These are phyloP conservation scores for Phylloporus sp. DNA, from an alignment of 1,284 basidiomycete species.

Conservation along the genomic window DNA sequence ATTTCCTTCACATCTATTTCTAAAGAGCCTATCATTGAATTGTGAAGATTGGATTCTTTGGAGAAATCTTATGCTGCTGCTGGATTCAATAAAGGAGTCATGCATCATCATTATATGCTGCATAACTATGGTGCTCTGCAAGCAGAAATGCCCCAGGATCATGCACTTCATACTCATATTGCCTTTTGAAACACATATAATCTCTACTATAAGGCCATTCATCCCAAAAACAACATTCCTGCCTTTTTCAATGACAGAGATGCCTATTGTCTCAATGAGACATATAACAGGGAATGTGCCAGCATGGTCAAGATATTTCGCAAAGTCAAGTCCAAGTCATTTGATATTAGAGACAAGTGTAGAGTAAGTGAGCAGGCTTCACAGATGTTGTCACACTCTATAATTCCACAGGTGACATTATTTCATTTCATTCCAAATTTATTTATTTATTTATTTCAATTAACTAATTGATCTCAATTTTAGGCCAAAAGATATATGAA, in stretches of 20 bases:
- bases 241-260: slow-evolving; percentile 15
- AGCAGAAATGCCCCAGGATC: slow-evolving; percentile 12
- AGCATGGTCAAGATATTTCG: not conserved
- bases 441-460: not conserved
- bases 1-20: not conserved
- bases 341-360: slow-evolving; percentile 15
- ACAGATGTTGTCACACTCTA: not conserved
- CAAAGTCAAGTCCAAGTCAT: slow-evolving; percentile 8
- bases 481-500: too few relatives aligned
- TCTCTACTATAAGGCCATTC: slow-evolving; percentile 13
- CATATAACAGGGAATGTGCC: not conserved
- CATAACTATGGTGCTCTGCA: slow-evolving; percentile 13
- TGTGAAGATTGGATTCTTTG: slow-evolving; percentile 10
- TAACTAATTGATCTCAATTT: too few relatives aligned
- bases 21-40: not conserved
- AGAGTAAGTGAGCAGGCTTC: slow-evolving; percentile 2
- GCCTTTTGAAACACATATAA: slow-evolving; percentile 17
- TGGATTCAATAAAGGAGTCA: not conserved
- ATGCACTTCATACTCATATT: slow-evolving; percentile 7
- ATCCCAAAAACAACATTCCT: slow-evolving; percentile 5
- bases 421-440: too few relatives aligned
- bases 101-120: slow-evolving; percentile 14
- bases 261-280: slow-evolving; percentile 9
- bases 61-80: slow-evolving; percentile 12
- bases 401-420: not conserved